phyloP scores from a whole-genome alignment of 1,284 basidiomycete species.

The Boletus smithii region DNA sequence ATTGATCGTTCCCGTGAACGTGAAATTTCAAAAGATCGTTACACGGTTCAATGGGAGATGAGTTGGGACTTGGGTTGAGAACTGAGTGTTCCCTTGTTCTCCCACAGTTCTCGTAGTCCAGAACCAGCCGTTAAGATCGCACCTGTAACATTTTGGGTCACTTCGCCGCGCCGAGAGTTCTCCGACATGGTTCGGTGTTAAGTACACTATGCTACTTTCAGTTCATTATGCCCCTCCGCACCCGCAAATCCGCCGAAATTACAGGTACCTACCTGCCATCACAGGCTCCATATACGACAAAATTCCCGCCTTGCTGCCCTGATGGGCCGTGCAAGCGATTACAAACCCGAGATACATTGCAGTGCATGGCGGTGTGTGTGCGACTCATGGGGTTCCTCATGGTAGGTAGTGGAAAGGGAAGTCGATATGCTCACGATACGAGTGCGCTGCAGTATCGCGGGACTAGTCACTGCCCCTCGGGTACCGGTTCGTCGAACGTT shows the following conservation, averaged over 20 bases:
- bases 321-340: background rate
- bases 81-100: background rate
- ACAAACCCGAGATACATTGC: constrained; percentile 5
- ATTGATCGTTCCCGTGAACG: background rate
- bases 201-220: background rate
- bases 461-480: constrained; percentile 1
- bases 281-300: background rate
- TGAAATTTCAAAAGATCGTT: background rate
- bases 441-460: background rate
- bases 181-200: background rate
- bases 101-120: background rate
- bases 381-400: background rate
- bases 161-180: no score
- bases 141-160: background rate
- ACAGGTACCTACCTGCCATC: background rate
- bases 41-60: background rate
- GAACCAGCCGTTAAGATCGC: background rate
- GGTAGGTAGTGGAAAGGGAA: background rate
- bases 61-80: background rate
- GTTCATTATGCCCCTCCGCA: constrained; percentile 3
- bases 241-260: constrained; percentile 2
- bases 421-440: background rate
- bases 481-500: background rate
- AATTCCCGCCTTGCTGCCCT: constrained; percentile 3
- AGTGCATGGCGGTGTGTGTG: constrained; percentile 1